Evolutionary conservation across 208 protist genomes (phyloP).

Genomic region (Strigomonas galati): DNA sequence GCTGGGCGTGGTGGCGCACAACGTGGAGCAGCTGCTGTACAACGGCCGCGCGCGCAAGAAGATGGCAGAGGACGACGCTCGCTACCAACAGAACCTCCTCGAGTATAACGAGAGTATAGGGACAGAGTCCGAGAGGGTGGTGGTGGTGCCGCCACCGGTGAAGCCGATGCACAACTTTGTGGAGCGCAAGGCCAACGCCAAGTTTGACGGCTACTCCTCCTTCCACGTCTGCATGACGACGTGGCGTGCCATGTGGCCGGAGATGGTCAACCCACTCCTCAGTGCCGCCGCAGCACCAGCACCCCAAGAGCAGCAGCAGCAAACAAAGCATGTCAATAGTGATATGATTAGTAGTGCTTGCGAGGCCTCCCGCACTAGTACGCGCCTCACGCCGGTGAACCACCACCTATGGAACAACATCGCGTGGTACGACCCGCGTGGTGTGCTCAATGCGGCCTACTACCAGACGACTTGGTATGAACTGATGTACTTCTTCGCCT

Average conservation of each 20-base stretch:
- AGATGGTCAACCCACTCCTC: slow-evolving; percentile 51
- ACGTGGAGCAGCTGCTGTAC: slow-evolving; percentile 58
- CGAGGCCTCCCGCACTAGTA: slow-evolving; percentile 5
- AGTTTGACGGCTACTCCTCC: slow-evolving; percentile 77
- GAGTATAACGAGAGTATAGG: not conserved
- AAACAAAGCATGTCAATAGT: too few relatives aligned
- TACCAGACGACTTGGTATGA: slow-evolving; percentile 70
- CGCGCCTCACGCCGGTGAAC: slow-evolving; percentile 23
- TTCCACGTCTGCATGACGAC: slow-evolving; percentile 80
- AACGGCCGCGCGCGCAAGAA: slow-evolving; percentile 10
- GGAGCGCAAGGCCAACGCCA: slow-evolving; percentile 23
- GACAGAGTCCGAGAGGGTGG: not conserved
- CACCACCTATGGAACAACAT: slow-evolving; percentile 76
- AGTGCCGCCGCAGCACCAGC: not conserved
- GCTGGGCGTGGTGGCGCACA: slow-evolving; percentile 81
- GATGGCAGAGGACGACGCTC: slow-evolving; percentile 4
- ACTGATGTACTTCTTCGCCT: slow-evolving; percentile 81
- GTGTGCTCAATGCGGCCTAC: slow-evolving; percentile 61
- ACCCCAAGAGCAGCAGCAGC: too few relatives aligned
- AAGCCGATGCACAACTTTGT: slow-evolving; percentile 16
- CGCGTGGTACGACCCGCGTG: slow-evolving; percentile 55
- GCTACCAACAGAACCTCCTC: not conserved
- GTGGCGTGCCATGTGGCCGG: slow-evolving; percentile 86
- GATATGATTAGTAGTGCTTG: too few relatives aligned
- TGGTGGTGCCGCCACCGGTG: not conserved